Evolutionary conservation across 2,329 filamentous ascomycete species (phyloP), one percentile per base, ranked within the genome.

Genomic region (Xylaria sp.): DNA sequence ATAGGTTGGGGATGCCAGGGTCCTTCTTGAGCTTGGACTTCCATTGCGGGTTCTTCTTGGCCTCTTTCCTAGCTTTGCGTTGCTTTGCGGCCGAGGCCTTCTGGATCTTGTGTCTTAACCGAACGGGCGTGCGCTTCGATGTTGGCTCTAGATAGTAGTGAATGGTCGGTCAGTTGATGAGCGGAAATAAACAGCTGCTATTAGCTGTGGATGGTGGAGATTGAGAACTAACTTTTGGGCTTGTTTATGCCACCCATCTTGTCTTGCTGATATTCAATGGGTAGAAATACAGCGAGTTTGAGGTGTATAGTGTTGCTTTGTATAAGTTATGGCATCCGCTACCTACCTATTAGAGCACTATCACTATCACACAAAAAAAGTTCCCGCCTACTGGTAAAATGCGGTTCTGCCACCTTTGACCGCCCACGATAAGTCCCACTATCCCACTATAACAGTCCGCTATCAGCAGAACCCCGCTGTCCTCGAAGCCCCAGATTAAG

Each of bases 41-140:
- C 94, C 96, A 98, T 93, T 97, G 90, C 40, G 96, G 95, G 81
- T 98, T 97, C 89, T 97, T 94, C 85, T 97, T 98, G 65, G 92
- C 93, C 65, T 90, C 86, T 86, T 97, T 98, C 78, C 90, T 91
- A 70, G 90, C 84, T 83, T 99, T 99, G 79, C 91, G 90, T 83
- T 97, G 93, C 85, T 99, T 99, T 71, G 93, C 91, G 50, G 89
- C 89, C 62, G 94, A 93, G 25, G 92, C 91, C 83, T 99, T 99
- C 80, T 97, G 89, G 82, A 99, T 98, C 84, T 97, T 98, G 85
- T 98, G 91, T 73, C 95, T 91, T 77, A 99, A 87, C 69, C 96
- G 93, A 78, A 95, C 92, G 53, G 95, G 90, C 74, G 88, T 90
- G 81, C 96, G 92, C 89, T 99, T 99, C 65, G 95, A 98, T 83